Evolutionary conservation across 2,329 filamentous ascomycete genomes (phyloP), one percentile per base, ranked within the genome.

Genomic region (Talaromyces albobiverticillius): DNA sequence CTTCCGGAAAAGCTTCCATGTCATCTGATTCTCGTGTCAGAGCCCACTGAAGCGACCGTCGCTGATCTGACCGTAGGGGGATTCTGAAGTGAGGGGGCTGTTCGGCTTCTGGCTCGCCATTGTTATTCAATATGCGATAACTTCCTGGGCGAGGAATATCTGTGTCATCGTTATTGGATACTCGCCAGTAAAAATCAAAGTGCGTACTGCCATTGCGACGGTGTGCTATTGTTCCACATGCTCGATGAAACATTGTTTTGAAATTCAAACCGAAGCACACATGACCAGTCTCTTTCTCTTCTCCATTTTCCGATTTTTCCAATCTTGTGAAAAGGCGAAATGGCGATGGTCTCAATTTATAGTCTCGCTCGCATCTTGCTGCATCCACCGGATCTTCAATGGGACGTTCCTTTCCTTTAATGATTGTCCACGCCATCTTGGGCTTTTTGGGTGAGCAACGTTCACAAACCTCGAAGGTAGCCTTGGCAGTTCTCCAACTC

Each of bases 11-110:
- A 0, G 64, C 57, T 1, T 54, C 46, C 5, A 66, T 64, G 2
- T 64, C 54, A 10, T 69, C 65, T 1, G 62, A 57, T 62, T 88
- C 85, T 64, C 84, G 81, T 0, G 59, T 16, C 9, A 73, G 62
- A 82, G 86, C 86, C 85, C 85, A 88, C 0, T 66, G 59, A 2
- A 88, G 66, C 2, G 80, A 82, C 16, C 75, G 72, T 4, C 75
- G 64, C 57, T 88, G 85, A 29, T 82, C 78, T 0, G 70, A 67
- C 5, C 78, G 76, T 2, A 86, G 67, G 58, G 55, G 53, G 64
- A 57, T 49, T 49, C 46, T 55, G 54, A 76, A 78, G 16, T 64
- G 62, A 18, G 65, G 67, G 18, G 71, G 72, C 54, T 77, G 69
- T 1, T 18, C 9, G 14, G 60, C 59, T 46, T 61, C 54, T 4